Conservation (phyloP, 2,329 filamentous ascomycete genomes). For the Penicillium sp. region DNA sequence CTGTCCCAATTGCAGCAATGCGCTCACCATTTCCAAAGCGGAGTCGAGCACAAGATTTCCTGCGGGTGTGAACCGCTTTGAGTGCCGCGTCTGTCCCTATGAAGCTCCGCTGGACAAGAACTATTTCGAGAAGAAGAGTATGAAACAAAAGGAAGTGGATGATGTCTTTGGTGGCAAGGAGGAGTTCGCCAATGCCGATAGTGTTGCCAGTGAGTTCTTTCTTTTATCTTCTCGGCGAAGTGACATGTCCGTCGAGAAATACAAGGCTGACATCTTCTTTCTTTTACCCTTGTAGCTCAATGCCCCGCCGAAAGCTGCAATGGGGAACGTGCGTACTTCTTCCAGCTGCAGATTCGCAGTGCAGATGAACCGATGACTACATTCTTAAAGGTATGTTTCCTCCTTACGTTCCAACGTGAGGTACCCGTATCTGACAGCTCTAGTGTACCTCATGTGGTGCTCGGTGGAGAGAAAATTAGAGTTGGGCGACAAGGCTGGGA, state of each 20-base stretch:
- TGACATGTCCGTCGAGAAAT: background rate
- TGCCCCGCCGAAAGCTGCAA: conserved; percentile 79
- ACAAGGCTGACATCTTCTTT: background rate
- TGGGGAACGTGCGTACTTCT: conserved; percentile 84
- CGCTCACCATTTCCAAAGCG: conserved; percentile 46
- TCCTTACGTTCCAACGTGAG: conserved; percentile 15
- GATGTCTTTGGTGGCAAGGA: conserved; percentile 86
- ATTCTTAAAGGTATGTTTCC: conserved; percentile 72
- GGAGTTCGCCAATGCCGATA: conserved; percentile 89
- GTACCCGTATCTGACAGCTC: conserved; percentile 22
- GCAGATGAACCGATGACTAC: conserved; percentile 98
- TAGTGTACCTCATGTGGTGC: conserved; percentile 48
- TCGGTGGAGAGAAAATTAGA: conserved; percentile 50
- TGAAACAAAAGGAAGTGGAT: conserved; percentile 83
- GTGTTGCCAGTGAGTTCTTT: conserved; percentile 58
- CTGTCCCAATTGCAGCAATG: conserved; percentile 52
- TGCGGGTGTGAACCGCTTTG: conserved; percentile 70
- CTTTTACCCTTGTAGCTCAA: conserved; percentile 55
- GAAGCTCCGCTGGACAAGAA: conserved; percentile 76
- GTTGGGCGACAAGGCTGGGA: background rate
- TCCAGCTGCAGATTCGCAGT: conserved; percentile 95
- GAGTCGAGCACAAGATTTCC: conserved; percentile 40
- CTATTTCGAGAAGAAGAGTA: conserved; percentile 75
- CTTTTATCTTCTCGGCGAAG: background rate
- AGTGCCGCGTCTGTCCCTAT: conserved; percentile 94